Percentiles rank a stretch among this genome's conserved stretches.
Conservation (phyloP, 352 stramenopile species). For the Phytophthora tubulina region DNA sequence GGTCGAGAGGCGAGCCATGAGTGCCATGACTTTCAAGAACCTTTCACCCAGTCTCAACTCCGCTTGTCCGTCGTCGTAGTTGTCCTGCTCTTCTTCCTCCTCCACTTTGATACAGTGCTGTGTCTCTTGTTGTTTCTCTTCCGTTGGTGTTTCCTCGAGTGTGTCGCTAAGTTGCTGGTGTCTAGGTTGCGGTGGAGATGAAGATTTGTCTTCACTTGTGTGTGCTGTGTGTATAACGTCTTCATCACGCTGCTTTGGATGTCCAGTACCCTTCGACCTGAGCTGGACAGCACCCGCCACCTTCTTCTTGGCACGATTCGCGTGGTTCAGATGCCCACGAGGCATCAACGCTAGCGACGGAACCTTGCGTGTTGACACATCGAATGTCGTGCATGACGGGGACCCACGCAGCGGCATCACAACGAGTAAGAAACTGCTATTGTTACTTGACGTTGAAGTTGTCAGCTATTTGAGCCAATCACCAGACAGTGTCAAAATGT, state of each 20-base stretch:
- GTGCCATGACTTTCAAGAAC: conserved; percentile 68
- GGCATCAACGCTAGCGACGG: conserved; percentile 63
- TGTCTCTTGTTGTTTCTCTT: neutral
- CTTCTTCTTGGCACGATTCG: conserved; percentile 26
- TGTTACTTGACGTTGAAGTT: conserved; percentile 3
- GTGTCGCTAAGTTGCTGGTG: conserved; percentile 6
- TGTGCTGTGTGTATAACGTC: neutral
- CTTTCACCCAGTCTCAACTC: conserved; percentile 59
- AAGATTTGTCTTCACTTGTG: neutral
- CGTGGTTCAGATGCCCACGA: conserved; percentile 41
- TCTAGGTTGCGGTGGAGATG: conserved; percentile 5
- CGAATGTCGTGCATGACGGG: conserved; percentile 29
- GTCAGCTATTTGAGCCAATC: neutral
- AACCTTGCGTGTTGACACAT: conserved; percentile 40
- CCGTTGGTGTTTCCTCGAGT: conserved; percentile 1
- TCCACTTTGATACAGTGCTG: neutral
- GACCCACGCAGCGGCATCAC: conserved; percentile 15
- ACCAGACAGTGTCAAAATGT: neutral
- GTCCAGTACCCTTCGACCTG: neutral
- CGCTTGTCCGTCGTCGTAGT: conserved; percentile 11
- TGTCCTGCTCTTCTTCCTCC: conserved; percentile 1
- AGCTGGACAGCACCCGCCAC: conserved; percentile 4
- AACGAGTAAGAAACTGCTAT: neutral
- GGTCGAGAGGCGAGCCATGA: conserved; percentile 52
- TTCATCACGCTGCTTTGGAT: neutral